Base-by-base conservation (phyloP, 345 rosid genomes). In the Eucalyptus brandiana region DNA sequence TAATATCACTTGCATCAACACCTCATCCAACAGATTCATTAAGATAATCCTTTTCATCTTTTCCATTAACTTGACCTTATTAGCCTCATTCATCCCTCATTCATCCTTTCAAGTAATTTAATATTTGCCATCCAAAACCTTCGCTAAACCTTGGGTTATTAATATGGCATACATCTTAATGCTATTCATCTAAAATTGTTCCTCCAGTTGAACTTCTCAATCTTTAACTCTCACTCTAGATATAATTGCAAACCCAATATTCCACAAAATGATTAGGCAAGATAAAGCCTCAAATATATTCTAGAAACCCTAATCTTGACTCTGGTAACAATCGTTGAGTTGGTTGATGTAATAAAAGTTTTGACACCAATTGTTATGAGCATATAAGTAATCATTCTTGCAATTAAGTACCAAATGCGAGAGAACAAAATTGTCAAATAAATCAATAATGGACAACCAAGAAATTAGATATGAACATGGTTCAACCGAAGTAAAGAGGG, bases 301-400 rank as follows among this genome's bases (percentile, higher is more conserved):
- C 11, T 65, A n/a, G 37, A 65, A 30, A 13, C 76, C 37, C 76
- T 65, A 72, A 72, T 72, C 81, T 18, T 72, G 7, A 12, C 81
- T 34, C 1, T 2, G 2, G 14, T 69, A 18, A 69, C 80, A 5
- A 69, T 32, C 9, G 2, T 72, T 34, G 44, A 17, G 81, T 18
- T 72, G 81, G 44, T 34, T 2, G 3, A 72, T 4, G 1, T 4
- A 72, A 34, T 34, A 69, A 34, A 69, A 69, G 44, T 42, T 69
- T 9, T 18, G 44, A 72, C 34, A 18, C 26, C 44, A 34, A 34
- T 72, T 17, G 12, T 34, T 34, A 2, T 34, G 26, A 72, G 4
- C 24, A 53, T 0, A 1, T 0, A 72, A 34, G 4, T 34, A 13
- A 34, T 9, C 23, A 34, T 72, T 72, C 24, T 34, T 37, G 26